Conservation (phyloP, 108 stramenopile species). For the Cyclotella kingstonii region DNA sequence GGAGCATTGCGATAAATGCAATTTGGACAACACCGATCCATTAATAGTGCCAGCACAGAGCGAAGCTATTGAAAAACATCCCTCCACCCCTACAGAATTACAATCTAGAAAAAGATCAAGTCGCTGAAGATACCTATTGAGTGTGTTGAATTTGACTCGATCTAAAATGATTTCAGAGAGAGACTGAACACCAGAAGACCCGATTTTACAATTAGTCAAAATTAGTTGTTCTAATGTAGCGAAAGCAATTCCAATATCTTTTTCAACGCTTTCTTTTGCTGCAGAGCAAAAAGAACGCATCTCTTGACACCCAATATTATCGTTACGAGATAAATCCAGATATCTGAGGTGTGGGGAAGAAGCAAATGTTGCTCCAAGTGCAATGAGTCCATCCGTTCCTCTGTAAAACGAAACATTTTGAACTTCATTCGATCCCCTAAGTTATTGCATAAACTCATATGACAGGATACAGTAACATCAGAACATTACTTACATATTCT, state of each 20-base stretch:
- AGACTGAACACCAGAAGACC: slow-evolving; percentile 14
- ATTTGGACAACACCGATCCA: slow-evolving; percentile 33
- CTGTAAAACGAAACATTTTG: too few species aligned
- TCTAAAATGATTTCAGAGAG: slow-evolving; percentile 5
- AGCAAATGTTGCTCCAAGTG: slow-evolving; percentile 44
- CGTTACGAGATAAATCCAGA: slow-evolving; percentile 54
- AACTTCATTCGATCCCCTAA: too few species aligned
- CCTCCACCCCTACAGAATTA: slow-evolving; percentile 29
- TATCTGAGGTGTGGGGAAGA: slow-evolving; percentile 13
- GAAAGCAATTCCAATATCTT: slow-evolving; percentile 9
- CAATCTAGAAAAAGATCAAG: slow-evolving; percentile 20
- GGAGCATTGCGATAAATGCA: slow-evolving; percentile 37
- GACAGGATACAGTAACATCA: too few species aligned
- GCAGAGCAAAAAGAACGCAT: slow-evolving; percentile 21
- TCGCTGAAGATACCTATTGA: slow-evolving; percentile 5
- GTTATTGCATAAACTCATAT: too few species aligned
- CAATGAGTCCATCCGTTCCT: slow-evolving; percentile 22
- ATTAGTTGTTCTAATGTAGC: slow-evolving; percentile 38
- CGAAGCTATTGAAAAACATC: slow-evolving; percentile 20
- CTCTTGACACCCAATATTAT: slow-evolving; percentile 36
- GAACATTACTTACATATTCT: slow-evolving; percentile 39
- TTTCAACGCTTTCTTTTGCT: slow-evolving; percentile 9
- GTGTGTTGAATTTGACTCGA: slow-evolving; percentile 3
- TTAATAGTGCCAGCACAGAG: slow-evolving; percentile 7
- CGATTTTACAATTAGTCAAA: slow-evolving; percentile 56